Conservation (phyloP, 352 stramenopile species). For the Phytopythium litorale region DNA sequence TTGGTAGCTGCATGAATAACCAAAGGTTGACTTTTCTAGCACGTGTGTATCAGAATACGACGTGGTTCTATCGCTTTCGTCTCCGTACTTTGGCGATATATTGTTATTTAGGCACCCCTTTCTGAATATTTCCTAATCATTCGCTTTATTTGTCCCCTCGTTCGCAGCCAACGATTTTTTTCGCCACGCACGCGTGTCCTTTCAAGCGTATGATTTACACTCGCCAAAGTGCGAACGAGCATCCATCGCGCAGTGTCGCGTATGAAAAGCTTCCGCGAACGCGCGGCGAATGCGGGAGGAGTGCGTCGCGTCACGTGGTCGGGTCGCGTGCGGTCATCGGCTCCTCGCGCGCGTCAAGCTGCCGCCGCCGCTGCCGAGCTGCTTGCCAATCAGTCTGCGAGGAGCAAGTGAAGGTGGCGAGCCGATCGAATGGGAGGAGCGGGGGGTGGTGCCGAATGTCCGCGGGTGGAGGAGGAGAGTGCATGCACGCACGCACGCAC, state of each 20-base stretch:
- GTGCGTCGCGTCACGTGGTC: neutral
- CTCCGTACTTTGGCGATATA: no score
- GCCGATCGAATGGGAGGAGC: no score
- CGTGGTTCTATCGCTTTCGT: no score
- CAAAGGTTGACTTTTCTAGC: no score
- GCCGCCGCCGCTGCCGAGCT: no score
- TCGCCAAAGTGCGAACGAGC: neutral
- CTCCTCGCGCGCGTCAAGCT: neutral
- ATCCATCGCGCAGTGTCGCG: neutral
- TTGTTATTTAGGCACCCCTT: no score
- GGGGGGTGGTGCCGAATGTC: no score
- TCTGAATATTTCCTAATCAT: neutral
- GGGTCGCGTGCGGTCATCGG: neutral
- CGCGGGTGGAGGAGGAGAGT: no score
- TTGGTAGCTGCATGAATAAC: neutral
- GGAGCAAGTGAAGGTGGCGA: no score
- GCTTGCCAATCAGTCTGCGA: no score
- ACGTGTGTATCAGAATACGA: no score
- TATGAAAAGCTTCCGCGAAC: slow-evolving; percentile 2
- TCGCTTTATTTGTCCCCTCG: neutral
- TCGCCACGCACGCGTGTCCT: neutral
- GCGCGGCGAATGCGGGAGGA: neutral
- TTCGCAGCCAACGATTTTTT: neutral
- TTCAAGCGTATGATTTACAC: neutral
- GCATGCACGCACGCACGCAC: no score